A percentile compares a stretch with the other conserved stretches of the same genome.
phyloP scores from a whole-genome alignment of 2,329 filamentous ascomycete species.

The Alternaria sp. region DNA sequence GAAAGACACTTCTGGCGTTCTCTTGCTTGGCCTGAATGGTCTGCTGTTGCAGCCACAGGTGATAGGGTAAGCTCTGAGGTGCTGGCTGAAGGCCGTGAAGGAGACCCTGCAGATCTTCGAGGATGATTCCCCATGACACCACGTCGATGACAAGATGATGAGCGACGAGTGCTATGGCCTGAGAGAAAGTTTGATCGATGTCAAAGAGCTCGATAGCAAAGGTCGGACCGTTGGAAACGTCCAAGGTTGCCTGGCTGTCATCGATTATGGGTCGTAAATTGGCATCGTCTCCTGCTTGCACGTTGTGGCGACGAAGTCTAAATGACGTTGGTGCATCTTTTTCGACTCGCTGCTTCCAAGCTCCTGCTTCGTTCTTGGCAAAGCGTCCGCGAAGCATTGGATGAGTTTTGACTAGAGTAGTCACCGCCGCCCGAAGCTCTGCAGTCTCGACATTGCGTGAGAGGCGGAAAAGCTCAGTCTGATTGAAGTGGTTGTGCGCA shows the following conservation, averaged over 20 bases:
- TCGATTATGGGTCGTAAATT: constrained; percentile 33
- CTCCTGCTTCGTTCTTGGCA: constrained; percentile 24
- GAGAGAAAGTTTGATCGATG: constrained; percentile 41
- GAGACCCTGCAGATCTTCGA: constrained; percentile 46
- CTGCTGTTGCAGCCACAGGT: constrained; percentile 46
- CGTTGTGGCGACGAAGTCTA: constrained; percentile 29
- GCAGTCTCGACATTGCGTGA: constrained; percentile 28
- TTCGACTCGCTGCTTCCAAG: constrained; percentile 44
- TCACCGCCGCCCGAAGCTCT: constrained; percentile 38
- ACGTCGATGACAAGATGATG: constrained; percentile 49
- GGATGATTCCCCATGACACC: constrained; percentile 50
- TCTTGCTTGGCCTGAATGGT: constrained; percentile 34
- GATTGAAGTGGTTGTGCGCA: constrained; percentile 40
- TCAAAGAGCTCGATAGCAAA: constrained; percentile 53
- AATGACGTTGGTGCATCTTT: constrained; percentile 33
- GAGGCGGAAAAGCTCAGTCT: constrained; percentile 38
- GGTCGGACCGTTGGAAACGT: constrained; percentile 46
- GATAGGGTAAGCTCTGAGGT: constrained; percentile 44
- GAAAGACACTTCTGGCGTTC: constrained; percentile 32
- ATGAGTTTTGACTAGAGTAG: constrained; percentile 43
- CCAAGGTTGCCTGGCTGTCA: constrained; percentile 38
- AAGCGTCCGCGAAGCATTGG: constrained; percentile 52
- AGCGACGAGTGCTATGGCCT: constrained; percentile 44
- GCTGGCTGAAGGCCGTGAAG: constrained; percentile 33
- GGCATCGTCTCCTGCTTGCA: constrained; percentile 15